These are phyloP conservation scores for Aspergillus uvarum DNA, from an alignment of 2,329 filamentous ascomycete genomes.

Conservation along the genomic window DNA sequence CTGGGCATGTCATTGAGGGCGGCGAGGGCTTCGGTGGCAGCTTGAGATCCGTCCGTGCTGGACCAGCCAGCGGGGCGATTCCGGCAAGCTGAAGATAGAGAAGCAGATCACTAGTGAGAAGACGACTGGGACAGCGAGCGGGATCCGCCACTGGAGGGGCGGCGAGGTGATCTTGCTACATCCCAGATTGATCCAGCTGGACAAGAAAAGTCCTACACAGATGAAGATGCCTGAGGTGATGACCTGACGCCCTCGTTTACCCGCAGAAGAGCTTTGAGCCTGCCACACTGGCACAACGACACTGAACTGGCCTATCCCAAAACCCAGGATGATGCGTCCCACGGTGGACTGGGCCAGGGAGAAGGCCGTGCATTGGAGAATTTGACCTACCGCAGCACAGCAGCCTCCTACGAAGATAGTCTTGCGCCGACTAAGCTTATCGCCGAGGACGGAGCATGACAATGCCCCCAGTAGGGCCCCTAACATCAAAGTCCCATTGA, in stretches of 20 bases:
- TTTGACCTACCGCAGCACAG: constrained; percentile 46
- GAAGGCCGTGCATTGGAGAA: constrained; percentile 47
- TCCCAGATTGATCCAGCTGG: constrained; percentile 47
- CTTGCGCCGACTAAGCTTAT: constrained; percentile 46
- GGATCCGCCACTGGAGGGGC: constrained; percentile 35
- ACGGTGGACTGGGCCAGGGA: constrained; percentile 47
- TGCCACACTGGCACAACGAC: constrained; percentile 49
- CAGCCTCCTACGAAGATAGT: constrained; percentile 44
- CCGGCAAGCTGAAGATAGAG: constrained; percentile 51
- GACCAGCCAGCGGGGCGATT: constrained; percentile 41
- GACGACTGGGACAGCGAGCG: constrained; percentile 33
- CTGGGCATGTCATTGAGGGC: constrained; percentile 13
- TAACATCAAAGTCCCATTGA: constrained; percentile 39
- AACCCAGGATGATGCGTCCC: constrained; percentile 47
- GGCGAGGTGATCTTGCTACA: constrained; percentile 27
- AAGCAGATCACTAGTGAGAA: constrained; percentile 28
- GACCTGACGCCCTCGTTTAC: constrained; percentile 20
- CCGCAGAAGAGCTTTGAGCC: constrained; percentile 14
- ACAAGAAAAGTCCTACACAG: constrained; percentile 42
- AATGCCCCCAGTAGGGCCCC: constrained; percentile 50
- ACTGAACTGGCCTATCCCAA: constrained; percentile 44
- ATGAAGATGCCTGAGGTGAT: constrained; percentile 41
- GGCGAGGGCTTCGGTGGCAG: constrained; percentile 17
- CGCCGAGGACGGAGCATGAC: constrained; percentile 48
- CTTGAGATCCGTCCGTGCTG: constrained; percentile 14